Base-by-base conservation (phyloP, 2,329 filamentous ascomycete genomes). In the Knufia petricola region DNA sequence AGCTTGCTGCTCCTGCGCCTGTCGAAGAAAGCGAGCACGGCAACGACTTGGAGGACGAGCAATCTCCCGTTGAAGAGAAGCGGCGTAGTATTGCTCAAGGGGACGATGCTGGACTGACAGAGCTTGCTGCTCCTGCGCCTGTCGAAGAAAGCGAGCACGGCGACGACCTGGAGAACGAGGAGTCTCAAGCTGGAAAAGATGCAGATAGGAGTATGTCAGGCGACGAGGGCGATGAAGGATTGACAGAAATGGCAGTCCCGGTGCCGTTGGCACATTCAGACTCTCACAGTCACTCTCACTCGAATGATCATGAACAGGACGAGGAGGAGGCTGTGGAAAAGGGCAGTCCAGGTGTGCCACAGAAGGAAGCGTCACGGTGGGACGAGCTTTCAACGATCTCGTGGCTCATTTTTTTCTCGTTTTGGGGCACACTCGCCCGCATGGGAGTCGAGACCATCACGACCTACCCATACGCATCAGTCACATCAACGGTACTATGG, bases 381-480 rank as follows among this genome's bases (percentile, higher is more conserved):
- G 13, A 7, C 13, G 28, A 30, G 28, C 28, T 30, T 7, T 30
- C 7, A 7, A 13, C 13, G 7, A 38, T 38, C 8, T 7, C 8
- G 8, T 85, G 90, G 63, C 76, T 94, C n/a, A 72, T 90, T 49
- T 71, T 94, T 58, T 94, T 94, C 64, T 80, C 87, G 19, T 74
- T 94, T 17, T 64, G 87, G 28, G 88, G 88, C 23, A 89, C 87
- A 0, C 74, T 94, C 19, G 82, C 85, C 1, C 78, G 88, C 6
- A 67, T 94, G 0, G 87, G 86, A 7, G 67, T 94, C 7, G 78
- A 86, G 59, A 81, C 82, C 46, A 68, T 94, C 40, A 88, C 85
- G 0, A 78, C 74, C 42, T 94, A 90, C 61, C 81, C 82, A 1
- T 81, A 80, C n/a, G 76, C 83, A 0, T 85, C 87, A 0, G 69